phyloP scores from a whole-genome alignment of 139 green algal species.

The Chlamydomonas applanata region DNA sequence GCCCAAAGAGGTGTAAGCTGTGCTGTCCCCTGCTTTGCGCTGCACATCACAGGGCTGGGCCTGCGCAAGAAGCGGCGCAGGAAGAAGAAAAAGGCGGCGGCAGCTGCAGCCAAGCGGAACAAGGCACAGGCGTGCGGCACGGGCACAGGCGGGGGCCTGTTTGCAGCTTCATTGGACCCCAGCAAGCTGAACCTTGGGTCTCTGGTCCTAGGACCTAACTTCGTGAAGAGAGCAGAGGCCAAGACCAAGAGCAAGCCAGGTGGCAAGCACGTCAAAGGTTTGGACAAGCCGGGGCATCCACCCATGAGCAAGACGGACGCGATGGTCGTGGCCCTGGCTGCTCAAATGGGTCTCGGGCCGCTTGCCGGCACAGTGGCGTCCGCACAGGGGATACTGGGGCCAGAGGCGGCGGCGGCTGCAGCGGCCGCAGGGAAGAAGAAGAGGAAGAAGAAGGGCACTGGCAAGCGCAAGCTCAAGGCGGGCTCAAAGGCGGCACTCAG shows the following conservation, averaged over 20 bases:
- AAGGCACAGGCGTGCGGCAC: not conserved
- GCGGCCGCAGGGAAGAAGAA: not conserved
- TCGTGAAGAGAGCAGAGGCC: not conserved
- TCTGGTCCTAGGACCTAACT: no score
- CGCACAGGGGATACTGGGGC: not conserved
- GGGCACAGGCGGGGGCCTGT: not conserved
- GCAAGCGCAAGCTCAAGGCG: not conserved
- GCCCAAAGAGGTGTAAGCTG: no score
- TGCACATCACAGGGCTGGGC: no score
- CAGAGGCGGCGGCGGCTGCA: not conserved
- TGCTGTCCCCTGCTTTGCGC: no score
- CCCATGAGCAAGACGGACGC: not conserved
- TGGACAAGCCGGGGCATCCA: not conserved
- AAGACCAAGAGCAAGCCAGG: not conserved
- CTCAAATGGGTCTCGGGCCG: no score
- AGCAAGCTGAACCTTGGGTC: no score
- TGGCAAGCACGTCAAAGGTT: not conserved
- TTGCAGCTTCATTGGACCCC: no score
- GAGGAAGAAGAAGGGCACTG: conserved; percentile 3
- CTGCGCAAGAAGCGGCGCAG: conserved; percentile 3
- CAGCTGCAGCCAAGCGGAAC: not conserved
- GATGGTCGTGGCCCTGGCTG: no score
- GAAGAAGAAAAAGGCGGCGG: not conserved
- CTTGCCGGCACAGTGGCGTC: not conserved
- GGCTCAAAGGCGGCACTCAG: not conserved